phyloP scores from a whole-genome alignment of 1,284 basidiomycete genomes.

The Papiliotrema laurentii region DNA sequence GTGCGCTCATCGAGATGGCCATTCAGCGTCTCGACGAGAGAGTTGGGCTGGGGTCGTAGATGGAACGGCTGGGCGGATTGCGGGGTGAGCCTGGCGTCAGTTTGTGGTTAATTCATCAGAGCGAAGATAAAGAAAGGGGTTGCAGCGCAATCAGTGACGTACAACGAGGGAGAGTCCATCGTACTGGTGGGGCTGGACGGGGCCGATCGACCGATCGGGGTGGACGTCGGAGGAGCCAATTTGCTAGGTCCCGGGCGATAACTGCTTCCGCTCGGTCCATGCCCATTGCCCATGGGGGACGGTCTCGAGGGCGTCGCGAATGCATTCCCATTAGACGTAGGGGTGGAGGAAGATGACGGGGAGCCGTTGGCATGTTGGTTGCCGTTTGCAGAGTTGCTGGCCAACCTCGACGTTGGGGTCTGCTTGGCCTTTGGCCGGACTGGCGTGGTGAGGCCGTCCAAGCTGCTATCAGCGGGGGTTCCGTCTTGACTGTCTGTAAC shows the following conservation, averaged over 20 bases:
- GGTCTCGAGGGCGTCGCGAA: slow-evolving; percentile 19
- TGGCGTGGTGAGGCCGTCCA: slow-evolving; percentile 38
- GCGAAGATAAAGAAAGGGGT: slow-evolving; percentile 1
- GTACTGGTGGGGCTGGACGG: slow-evolving; percentile 31
- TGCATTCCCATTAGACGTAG: slow-evolving; percentile 1
- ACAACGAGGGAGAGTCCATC: neutral
- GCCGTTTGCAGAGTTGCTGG: slow-evolving; percentile 22
- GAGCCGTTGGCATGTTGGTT: slow-evolving; percentile 2
- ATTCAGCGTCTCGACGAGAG: slow-evolving; percentile 46
- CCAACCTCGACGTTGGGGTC: slow-evolving; percentile 11
- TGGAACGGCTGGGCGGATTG: slow-evolving; percentile 31
- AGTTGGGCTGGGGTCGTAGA: slow-evolving; percentile 32
- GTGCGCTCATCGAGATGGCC: slow-evolving; percentile 28
- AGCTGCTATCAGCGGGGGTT: slow-evolving; percentile 15
- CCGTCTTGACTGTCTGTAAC: neutral
- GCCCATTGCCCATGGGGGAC: slow-evolving; percentile 19
- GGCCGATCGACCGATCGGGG: slow-evolving; percentile 18
- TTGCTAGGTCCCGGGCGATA: slow-evolving; percentile 24
- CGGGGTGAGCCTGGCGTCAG: slow-evolving; percentile 14
- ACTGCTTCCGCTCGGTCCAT: slow-evolving; percentile 24
- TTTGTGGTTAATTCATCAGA: too few relatives aligned
- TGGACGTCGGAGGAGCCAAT: slow-evolving; percentile 14
- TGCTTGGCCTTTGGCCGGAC: slow-evolving; percentile 18
- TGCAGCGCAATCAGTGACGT: neutral
- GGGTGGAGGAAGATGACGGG: slow-evolving; percentile 21